Conservation (phyloP, 345 rosid species). For the Heritiera littoralis region DNA sequence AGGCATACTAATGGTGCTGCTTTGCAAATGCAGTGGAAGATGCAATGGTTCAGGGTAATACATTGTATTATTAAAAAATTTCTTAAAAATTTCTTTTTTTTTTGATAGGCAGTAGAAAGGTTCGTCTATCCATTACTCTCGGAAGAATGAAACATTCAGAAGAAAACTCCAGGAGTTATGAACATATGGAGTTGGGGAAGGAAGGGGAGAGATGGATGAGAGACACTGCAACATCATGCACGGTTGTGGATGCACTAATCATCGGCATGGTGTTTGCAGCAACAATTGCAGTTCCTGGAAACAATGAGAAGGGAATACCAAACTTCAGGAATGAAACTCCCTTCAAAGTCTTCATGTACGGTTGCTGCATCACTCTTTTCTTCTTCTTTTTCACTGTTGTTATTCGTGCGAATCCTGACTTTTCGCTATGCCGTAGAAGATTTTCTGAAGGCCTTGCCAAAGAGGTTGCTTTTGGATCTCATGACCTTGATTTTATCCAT, state of each 20-base stretch:
- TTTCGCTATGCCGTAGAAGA: constrained; percentile 37
- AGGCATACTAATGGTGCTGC: neutral
- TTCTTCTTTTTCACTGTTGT: constrained; percentile 28
- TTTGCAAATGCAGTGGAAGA: neutral
- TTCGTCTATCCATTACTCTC: neutral
- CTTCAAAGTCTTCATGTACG: constrained; percentile 33
- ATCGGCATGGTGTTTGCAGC: neutral
- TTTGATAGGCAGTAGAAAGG: neutral
- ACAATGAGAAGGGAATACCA: constrained; percentile 24
- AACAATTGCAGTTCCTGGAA: constrained; percentile 3
- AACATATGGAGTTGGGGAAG: neutral
- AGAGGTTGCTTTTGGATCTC: constrained; percentile 35
- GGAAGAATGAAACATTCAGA: neutral
- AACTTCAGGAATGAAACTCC: neutral
- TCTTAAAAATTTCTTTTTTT: neutral
- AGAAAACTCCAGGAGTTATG: neutral
- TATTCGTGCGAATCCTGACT: constrained; percentile 37
- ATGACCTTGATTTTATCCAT: constrained; percentile 34
- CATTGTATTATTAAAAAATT: no score
- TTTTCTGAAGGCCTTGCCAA: constrained; percentile 33
- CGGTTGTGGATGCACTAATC: constrained; percentile 9
- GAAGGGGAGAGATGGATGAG: constrained; percentile 5
- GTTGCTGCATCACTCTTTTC: constrained; percentile 36
- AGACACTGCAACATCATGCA: neutral
- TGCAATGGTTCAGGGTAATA: neutral